Evolutionary conservation across 805 yeast species (phyloP), one percentile per base, ranked within the genome.

Genomic region (Candida easanensis): DNA sequence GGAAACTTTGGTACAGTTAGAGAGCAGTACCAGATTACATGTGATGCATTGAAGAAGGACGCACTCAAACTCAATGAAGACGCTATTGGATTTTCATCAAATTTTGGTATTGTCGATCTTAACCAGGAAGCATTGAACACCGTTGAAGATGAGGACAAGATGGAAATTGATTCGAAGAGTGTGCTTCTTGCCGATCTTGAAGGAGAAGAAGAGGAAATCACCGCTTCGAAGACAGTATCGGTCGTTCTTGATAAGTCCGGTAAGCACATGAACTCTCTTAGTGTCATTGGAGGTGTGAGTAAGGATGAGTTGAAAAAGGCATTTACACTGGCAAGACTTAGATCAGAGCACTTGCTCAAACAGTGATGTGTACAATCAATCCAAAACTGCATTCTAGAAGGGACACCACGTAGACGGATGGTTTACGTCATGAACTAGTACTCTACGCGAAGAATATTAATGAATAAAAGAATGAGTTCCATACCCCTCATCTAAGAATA

Each of bases 201-300:
- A 59, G 95, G 95, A 13, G 91, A 84, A 47, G 84, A 89, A 5
- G 97, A 88, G 61, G 95, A 88, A 55, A 57, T 68, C 11, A 71
- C 80, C 25, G 71, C 82, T 3, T 64, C 63, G 34, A 77, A 85
- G 33, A 72, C 79, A 16, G 64, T 87, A 14, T 64, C 70, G 18
- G 70, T 79, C 1, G 69, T 80, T 14, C 52, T 62, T 30, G 56
- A 56, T 33, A 44, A 48, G 22, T 39, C 50, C 2, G 58, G 61
- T 19, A 63, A 66, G 3, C 50, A 52, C 16, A 58, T 76, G 41
- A 71, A 68, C 40, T 66, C 72, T 21, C 62, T 80, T 11, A 72
- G 70, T 18, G 57, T 82, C 3, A 57, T 68, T 14, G 83, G 84
- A 16, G 79, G 77, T 2, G 65, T 72, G 13, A 63, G 72, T 11